phyloP scores from a whole-genome alignment of 495 filamentous ascomycete genomes.

The Neohortaea acidophila region DNA sequence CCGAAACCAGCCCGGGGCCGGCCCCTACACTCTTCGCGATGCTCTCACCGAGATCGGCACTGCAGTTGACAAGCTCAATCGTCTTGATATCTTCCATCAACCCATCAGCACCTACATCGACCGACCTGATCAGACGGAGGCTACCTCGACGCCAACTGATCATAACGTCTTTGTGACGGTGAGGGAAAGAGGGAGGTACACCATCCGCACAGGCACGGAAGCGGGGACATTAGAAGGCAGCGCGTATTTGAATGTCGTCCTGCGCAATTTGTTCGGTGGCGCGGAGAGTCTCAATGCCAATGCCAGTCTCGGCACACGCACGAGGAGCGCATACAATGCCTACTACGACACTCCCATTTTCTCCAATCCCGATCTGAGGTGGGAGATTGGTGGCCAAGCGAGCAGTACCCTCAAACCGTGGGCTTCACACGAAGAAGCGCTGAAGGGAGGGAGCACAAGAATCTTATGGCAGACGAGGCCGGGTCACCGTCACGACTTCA shows the following conservation, averaged over 20 bases:
- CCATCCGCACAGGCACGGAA: constrained; percentile 83
- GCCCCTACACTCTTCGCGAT: constrained; percentile 59
- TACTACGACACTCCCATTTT: constrained; percentile 65
- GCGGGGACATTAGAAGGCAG: constrained; percentile 82
- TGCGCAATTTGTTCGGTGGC: constrained; percentile 88
- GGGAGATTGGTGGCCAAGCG: constrained; percentile 59
- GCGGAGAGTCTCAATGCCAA: constrained; percentile 78
- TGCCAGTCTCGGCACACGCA: constrained; percentile 74
- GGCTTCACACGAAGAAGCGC: constrained; percentile 81
- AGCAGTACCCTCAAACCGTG: constrained; percentile 74
- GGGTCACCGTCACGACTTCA: constrained; percentile 54
- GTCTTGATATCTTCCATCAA: constrained; percentile 77
- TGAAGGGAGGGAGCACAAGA: constrained; percentile 66
- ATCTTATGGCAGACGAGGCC: constrained; percentile 50
- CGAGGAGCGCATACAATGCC: constrained; percentile 73
- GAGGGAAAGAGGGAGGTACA: constrained; percentile 60
- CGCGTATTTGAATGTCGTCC: constrained; percentile 66
- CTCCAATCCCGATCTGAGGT: constrained; percentile 63
- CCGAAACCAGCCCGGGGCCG: constrained; percentile 44
- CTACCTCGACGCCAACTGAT: constrained; percentile 48
- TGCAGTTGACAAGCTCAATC: constrained; percentile 56
- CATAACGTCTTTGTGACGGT: constrained; percentile 63
- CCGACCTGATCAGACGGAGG: constrained; percentile 42
- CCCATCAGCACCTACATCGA: constrained; percentile 70
- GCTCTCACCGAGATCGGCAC: constrained; percentile 52